A percentile compares a stretch with the other conserved stretches of the same genome.
Evolutionary conservation across 2,329 filamentous ascomycete genomes (phyloP).

Genomic region (Cladosporium sp.): DNA sequence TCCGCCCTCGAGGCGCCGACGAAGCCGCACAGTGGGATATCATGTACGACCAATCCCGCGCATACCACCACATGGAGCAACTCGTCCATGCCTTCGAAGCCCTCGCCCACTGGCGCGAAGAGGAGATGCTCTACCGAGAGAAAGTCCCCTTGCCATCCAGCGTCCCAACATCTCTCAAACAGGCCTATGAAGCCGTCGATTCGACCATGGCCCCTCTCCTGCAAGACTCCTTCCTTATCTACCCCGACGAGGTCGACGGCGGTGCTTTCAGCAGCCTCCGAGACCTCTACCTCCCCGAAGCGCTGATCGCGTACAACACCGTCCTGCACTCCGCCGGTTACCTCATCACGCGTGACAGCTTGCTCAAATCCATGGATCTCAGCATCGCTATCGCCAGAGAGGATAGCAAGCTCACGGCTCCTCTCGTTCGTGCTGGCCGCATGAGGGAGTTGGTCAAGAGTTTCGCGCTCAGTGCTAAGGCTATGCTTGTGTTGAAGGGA

Average conservation of each 20-base stretch:
- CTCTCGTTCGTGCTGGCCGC: slow-evolving; percentile 36
- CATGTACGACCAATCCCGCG: slow-evolving; percentile 26
- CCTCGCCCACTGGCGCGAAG: slow-evolving; percentile 40
- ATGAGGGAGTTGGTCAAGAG: slow-evolving; percentile 48
- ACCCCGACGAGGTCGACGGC: slow-evolving; percentile 12
- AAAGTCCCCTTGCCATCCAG: slow-evolving; percentile 18
- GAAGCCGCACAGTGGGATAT: slow-evolving; percentile 20
- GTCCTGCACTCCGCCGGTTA: slow-evolving; percentile 76
- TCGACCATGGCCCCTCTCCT: slow-evolving; percentile 36
- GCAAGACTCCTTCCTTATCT: slow-evolving; percentile 26
- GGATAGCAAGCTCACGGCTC: slow-evolving; percentile 30
- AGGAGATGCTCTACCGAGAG: slow-evolving; percentile 36
- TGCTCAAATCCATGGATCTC: slow-evolving; percentile 84
- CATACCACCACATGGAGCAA: slow-evolving; percentile 42
- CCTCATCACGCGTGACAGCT: slow-evolving; percentile 67
- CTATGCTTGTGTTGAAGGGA: slow-evolving; percentile 53
- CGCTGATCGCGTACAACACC: slow-evolving; percentile 76
- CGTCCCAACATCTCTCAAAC: slow-evolving; percentile 29
- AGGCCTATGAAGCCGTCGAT: slow-evolving; percentile 37
- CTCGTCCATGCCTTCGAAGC: slow-evolving; percentile 40
- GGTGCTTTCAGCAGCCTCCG: slow-evolving; percentile 60
- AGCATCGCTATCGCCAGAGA: slow-evolving; percentile 62
- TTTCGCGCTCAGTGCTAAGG: slow-evolving; percentile 73
- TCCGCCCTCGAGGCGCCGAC: slow-evolving; percentile 7
- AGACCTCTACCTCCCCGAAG: slow-evolving; percentile 77